phyloP scores from a whole-genome alignment of 1,284 basidiomycete genomes.

The Polyporus tsugae region DNA sequence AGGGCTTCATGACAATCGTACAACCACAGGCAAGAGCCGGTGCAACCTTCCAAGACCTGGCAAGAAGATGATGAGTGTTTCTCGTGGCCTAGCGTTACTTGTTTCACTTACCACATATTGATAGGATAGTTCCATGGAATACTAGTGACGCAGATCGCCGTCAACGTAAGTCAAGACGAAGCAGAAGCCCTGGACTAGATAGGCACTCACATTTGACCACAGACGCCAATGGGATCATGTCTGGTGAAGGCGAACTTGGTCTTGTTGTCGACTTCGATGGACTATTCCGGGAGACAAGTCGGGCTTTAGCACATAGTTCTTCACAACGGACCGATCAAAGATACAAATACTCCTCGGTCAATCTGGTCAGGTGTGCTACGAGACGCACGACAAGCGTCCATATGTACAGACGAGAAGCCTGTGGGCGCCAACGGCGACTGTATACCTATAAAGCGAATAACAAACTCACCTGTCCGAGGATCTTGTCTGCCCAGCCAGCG shows the following conservation, averaged over 20 bases:
- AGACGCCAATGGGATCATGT: slow-evolving; percentile 95
- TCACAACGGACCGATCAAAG: background rate
- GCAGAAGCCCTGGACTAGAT: background rate
- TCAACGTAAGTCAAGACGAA: background rate
- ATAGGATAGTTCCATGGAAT: slow-evolving; percentile 96
- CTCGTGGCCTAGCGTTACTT: background rate
- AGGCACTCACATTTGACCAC: slow-evolving; percentile 80
- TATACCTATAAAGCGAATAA: background rate
- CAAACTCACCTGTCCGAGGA: slow-evolving; percentile 53
- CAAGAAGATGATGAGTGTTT: slow-evolving; percentile 4
- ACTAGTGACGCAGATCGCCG: slow-evolving; percentile 48
- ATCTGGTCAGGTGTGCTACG: background rate
- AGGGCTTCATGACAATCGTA: slow-evolving; percentile 92
- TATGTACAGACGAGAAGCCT: background rate
- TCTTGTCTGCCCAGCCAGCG: slow-evolving; percentile 73
- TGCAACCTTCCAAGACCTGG: slow-evolving; percentile 90
- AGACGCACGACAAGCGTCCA: background rate
- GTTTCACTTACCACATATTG: slow-evolving; percentile 76
- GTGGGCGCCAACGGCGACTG: too few species aligned
- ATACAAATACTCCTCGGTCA: background rate
- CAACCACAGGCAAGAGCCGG: slow-evolving; percentile 91
- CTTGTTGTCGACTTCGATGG: slow-evolving; percentile 83
- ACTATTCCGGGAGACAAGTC: slow-evolving; percentile 49
- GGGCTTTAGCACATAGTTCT: background rate
- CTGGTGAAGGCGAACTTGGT: slow-evolving; percentile 86